Conservation (phyloP, 164 flowering plant species). For the Stephania cephalantha region DNA sequence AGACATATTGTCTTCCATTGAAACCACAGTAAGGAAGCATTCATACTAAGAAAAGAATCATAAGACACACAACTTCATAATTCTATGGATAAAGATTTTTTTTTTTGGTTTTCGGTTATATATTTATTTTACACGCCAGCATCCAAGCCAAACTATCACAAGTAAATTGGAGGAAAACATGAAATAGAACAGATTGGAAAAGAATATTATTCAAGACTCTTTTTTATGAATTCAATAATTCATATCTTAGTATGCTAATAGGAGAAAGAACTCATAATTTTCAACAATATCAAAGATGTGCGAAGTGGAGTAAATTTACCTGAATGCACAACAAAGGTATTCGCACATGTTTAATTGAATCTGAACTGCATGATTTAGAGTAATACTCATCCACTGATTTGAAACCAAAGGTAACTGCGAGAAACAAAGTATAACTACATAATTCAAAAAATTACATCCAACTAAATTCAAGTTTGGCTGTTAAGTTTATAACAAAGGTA, state of each 20-base stretch:
- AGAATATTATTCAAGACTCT: neutral
- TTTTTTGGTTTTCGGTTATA: too few relatives aligned
- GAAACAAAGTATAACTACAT: conserved; percentile 1
- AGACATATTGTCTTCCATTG: too few relatives aligned
- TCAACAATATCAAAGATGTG: neutral
- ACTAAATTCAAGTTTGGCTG: neutral
- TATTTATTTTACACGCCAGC: too few relatives aligned
- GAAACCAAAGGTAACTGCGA: conserved; percentile 92
- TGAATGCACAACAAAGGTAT: conserved; percentile 87
- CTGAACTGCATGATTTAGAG: conserved; percentile 76
- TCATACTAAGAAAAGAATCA: too few relatives aligned
- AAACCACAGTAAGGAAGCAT: too few relatives aligned
- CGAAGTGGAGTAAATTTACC: conserved; percentile 32
- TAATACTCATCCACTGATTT: conserved; percentile 90
- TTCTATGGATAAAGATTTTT: too few relatives aligned
- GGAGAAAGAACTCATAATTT: neutral
- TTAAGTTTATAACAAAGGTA: conserved; percentile 21
- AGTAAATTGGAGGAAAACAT: neutral
- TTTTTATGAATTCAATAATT: neutral
- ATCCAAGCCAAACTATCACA: neutral
- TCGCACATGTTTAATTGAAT: conserved; percentile 54
- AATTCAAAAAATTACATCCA: conserved; percentile 10
- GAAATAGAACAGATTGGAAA: neutral
- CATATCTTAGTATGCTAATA: neutral
- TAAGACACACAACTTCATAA: too few relatives aligned